These are phyloP conservation scores for Tulasnella sp. DNA, from an alignment of 768 basidiomycete species.

Conservation along the genomic window DNA sequence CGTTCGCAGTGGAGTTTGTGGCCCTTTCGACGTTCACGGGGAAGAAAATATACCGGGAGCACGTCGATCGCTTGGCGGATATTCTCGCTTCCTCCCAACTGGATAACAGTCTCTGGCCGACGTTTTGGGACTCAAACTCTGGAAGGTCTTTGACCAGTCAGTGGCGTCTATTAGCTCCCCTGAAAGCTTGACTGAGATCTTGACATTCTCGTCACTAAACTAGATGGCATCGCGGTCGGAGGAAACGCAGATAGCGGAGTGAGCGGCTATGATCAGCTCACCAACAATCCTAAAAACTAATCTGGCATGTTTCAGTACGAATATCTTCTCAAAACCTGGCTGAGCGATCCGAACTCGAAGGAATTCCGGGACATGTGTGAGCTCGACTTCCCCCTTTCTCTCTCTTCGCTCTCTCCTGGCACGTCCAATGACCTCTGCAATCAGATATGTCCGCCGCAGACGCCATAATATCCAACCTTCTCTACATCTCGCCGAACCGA, in stretches of 20 bases:
- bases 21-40: conserved; percentile 74
- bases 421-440: conserved; percentile 35
- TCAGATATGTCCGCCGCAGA: conserved; percentile 18
- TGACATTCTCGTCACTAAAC: neutral
- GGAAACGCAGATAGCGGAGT: conserved; percentile 15
- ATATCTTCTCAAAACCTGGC: conserved; percentile 62
- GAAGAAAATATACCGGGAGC: conserved; percentile 29
- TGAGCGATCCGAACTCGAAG: conserved; percentile 52
- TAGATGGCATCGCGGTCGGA: conserved; percentile 6
- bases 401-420: neutral
- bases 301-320: conserved; percentile 42
- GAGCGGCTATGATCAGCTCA: neutral
- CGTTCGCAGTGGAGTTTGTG: conserved; percentile 71
- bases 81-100: conserved; percentile 38
- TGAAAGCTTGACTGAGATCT: neutral
- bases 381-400: conserved; percentile 19
- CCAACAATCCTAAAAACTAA: neutral
- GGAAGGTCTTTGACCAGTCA: conserved; percentile 22
- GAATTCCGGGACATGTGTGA: conserved; percentile 54
- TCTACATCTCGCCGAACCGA: conserved; percentile 54
- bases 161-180: neutral
- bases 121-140: conserved; percentile 39
- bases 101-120: conserved; percentile 38
- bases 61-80: conserved; percentile 32
- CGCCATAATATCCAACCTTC: conserved; percentile 31